A percentile compares a stretch with the other conserved stretches of the same genome.
phyloP scores from a whole-genome alignment of 345 rosid genomes.

The Eucalyptus fibrosa region DNA sequence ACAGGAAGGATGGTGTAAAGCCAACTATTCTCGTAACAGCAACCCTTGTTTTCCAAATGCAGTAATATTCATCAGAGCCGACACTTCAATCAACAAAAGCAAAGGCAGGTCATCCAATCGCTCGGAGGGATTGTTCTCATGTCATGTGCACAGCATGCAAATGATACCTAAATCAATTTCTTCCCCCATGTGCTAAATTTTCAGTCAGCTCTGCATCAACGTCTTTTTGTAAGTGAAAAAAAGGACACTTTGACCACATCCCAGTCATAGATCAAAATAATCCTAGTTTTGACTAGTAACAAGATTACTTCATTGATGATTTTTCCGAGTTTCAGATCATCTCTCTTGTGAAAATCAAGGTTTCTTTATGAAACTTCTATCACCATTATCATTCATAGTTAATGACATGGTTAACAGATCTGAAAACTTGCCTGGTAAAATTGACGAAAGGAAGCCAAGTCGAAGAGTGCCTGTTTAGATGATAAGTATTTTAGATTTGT shows the following conservation, averaged over 20 bases:
- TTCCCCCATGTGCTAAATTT: background rate
- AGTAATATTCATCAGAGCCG: background rate
- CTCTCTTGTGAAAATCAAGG: background rate
- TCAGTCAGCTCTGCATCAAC: background rate
- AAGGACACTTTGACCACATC: background rate
- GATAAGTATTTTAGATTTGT: conserved; percentile 82
- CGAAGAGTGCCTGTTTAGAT: conserved; percentile 79
- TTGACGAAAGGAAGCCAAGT: conserved; percentile 80
- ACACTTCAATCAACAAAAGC: background rate
- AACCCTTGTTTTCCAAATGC: background rate
- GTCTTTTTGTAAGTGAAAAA: background rate
- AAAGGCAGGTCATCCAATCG: background rate
- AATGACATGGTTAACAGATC: background rate
- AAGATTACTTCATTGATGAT: background rate
- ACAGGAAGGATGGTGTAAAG: background rate
- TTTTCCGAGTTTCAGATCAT: background rate
- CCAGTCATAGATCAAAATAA: background rate
- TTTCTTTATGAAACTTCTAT: background rate
- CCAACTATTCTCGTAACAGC: background rate
- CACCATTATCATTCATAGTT: background rate
- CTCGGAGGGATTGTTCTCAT: background rate
- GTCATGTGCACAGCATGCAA: background rate
- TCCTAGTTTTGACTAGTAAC: background rate
- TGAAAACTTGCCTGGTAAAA: conserved; percentile 51
- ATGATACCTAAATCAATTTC: background rate